Conservation (phyloP, 177 flowering plant genomes). For the Tripterygium wilfordii region DNA sequence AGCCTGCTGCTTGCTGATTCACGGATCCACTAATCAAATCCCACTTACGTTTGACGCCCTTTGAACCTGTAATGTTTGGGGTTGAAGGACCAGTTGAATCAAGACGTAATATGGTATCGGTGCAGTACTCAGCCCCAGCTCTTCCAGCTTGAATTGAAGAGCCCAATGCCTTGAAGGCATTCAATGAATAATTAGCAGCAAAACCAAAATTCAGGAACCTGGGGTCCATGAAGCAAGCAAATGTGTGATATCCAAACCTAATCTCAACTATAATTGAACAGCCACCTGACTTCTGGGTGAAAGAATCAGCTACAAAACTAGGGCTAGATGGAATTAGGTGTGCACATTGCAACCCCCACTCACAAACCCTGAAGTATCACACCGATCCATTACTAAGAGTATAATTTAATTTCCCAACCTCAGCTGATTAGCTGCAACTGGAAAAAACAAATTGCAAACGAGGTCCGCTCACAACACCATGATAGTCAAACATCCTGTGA, state of each 20-base stretch:
- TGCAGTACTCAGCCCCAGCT: constrained; percentile 24
- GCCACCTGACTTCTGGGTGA: constrained; percentile 48
- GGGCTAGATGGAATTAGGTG: constrained; percentile 31
- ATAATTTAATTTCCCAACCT: constrained; percentile 6
- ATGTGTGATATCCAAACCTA: constrained; percentile 21
- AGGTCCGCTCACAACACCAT: constrained; percentile 8
- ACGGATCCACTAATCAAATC: constrained; percentile 33
- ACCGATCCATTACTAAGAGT: constrained; percentile 71
- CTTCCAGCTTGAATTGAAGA: constrained; percentile 28
- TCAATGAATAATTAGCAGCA: constrained; percentile 31
- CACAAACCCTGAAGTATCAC: constrained; percentile 89
- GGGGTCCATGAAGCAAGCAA: constrained; percentile 41
- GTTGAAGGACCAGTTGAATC: constrained; percentile 43
- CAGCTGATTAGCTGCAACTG: constrained; percentile 16
- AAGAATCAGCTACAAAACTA: constrained; percentile 27
- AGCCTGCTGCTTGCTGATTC: constrained; percentile 36
- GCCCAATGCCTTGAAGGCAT: constrained; percentile 51
- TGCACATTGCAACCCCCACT: constrained; percentile 60
- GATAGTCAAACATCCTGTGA: constrained; percentile 31
- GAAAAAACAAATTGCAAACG: constrained; percentile 2
- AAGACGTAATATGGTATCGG: constrained; percentile 60
- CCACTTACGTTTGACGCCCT: constrained; percentile 81
- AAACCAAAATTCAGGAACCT: constrained; percentile 47
- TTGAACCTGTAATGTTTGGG: constrained; percentile 26
- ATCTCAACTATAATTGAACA: constrained; percentile 24